Evolutionary conservation across 2,329 filamentous ascomycete genomes (phyloP).

Genomic region (Claviceps fusiformis): DNA sequence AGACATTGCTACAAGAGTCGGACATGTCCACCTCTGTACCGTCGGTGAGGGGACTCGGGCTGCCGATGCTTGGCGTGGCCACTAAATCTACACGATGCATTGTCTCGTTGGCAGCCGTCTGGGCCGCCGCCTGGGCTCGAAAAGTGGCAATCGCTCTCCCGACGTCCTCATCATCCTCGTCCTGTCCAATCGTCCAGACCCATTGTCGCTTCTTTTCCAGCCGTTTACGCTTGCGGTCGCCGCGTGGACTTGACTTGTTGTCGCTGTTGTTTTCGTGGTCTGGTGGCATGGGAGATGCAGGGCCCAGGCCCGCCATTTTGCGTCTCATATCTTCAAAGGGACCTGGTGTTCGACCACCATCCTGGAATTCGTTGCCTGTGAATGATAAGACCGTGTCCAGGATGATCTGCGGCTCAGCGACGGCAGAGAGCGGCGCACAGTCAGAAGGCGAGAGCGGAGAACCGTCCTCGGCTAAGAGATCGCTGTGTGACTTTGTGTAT

Average conservation of each 20-base stretch:
- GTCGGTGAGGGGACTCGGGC: slow-evolving; percentile 17
- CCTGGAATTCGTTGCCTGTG: slow-evolving; percentile 39
- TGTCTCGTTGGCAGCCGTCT: slow-evolving; percentile 9
- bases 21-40: slow-evolving; percentile 35
- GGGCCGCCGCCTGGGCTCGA: slow-evolving; percentile 16
- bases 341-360: slow-evolving; percentile 48
- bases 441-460: slow-evolving; percentile 31
- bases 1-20: slow-evolving; percentile 28
- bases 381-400: slow-evolving; percentile 39
- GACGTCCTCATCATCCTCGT: slow-evolving; percentile 30
- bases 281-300: slow-evolving; percentile 28
- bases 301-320: slow-evolving; percentile 35
- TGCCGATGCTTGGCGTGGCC: slow-evolving; percentile 29
- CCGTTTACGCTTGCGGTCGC: slow-evolving; percentile 38
- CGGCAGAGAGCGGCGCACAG: slow-evolving; percentile 11
- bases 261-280: no score
- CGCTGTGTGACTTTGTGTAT: slow-evolving; percentile 50
- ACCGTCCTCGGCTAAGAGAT: slow-evolving; percentile 44
- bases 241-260: slow-evolving; percentile 21
- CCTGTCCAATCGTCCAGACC: slow-evolving; percentile 52
- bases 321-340: slow-evolving; percentile 51
- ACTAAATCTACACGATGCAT: slow-evolving; percentile 17
- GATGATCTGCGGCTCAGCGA: slow-evolving; percentile 23
- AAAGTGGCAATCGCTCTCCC: slow-evolving; percentile 29
- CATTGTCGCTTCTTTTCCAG: slow-evolving; percentile 49